These are phyloP conservation scores for Apophysomyces variabilis DNA, from an alignment of 371 early-diverging fungal genomes.

Conservation along the genomic window DNA sequence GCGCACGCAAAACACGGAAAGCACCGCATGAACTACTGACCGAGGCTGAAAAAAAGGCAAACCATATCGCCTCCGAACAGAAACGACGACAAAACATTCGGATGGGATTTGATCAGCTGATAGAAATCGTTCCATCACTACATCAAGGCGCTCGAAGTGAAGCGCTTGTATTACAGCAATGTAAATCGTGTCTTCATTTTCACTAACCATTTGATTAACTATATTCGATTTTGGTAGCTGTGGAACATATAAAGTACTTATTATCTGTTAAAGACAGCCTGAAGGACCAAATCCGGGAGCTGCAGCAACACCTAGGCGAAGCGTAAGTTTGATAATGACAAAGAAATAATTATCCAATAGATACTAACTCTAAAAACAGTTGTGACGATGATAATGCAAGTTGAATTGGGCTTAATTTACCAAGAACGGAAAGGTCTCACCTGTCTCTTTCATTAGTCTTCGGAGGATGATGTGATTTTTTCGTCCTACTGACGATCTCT, in stretches of 20 bases:
- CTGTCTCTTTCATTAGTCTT: conserved; percentile 6
- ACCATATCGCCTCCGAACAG: conserved; percentile 94
- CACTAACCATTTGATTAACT: background rate
- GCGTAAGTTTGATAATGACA: background rate
- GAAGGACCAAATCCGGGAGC: conserved; percentile 2
- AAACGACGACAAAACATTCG: conserved; percentile 88
- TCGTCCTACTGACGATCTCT: conserved; percentile 10
- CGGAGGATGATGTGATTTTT: conserved; percentile 6
- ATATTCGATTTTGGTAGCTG: background rate
- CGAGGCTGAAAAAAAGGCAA: conserved; percentile 92
- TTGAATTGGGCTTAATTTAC: background rate
- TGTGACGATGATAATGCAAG: conserved; percentile 4
- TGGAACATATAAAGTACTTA: background rate
- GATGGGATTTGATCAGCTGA: conserved; percentile 81
- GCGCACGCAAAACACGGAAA: conserved; percentile 40
- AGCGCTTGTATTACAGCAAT: conserved; percentile 64
- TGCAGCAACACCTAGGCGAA: background rate
- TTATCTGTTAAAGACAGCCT: background rate
- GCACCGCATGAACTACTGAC: conserved; percentile 77
- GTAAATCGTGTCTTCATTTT: conserved; percentile 29
- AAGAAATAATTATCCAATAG: background rate
- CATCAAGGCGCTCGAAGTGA: conserved; percentile 65
- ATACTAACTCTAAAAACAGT: background rate
- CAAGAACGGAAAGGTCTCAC: background rate
- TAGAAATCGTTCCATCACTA: conserved; percentile 80